Evolutionary conservation across 768 basidiomycete species (phyloP).

Genomic region (Termitomyces sp.): DNA sequence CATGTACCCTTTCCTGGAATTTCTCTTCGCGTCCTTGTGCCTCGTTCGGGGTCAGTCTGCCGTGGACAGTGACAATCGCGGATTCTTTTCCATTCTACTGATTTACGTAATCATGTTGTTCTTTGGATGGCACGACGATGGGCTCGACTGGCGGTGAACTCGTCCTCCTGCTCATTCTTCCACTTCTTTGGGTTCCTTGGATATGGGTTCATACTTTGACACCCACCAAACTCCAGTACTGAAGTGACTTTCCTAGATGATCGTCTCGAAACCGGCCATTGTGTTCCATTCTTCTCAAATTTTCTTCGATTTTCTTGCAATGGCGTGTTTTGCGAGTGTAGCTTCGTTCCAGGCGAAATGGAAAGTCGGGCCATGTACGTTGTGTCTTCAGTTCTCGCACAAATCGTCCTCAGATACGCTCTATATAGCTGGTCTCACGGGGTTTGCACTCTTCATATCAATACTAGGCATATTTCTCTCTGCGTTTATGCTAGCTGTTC

Average conservation of each 20-base stretch:
- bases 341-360: slow-evolving; percentile 86
- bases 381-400: background rate
- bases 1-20: background rate
- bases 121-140: slow-evolving; percentile 34
- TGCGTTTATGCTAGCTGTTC: slow-evolving; percentile 68
- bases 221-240: background rate
- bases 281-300: slow-evolving; percentile 72
- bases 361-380: slow-evolving; percentile 82
- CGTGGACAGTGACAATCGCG: background rate
- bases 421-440: slow-evolving; percentile 74
- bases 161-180: slow-evolving; percentile 60
- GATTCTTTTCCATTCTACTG: slow-evolving; percentile 1
- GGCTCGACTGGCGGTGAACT: slow-evolving; percentile 38
- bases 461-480: slow-evolving; percentile 70
- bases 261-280: slow-evolving; percentile 79
- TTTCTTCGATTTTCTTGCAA: slow-evolving; percentile 91
- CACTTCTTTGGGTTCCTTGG: slow-evolving; percentile 61
- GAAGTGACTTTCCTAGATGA: slow-evolving; percentile 53
- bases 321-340: slow-evolving; percentile 88
- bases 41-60: background rate
- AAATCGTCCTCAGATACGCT: background rate
- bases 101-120: slow-evolving; percentile 46
- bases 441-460: slow-evolving; percentile 81
- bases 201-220: slow-evolving; percentile 51
- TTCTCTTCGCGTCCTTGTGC: slow-evolving; percentile 3